A percentile compares a stretch with the other conserved stretches of the same genome.
Evolutionary conservation across 2,329 filamentous ascomycete genomes (phyloP).

Genomic region (Fonsecaea pedrosoi): DNA sequence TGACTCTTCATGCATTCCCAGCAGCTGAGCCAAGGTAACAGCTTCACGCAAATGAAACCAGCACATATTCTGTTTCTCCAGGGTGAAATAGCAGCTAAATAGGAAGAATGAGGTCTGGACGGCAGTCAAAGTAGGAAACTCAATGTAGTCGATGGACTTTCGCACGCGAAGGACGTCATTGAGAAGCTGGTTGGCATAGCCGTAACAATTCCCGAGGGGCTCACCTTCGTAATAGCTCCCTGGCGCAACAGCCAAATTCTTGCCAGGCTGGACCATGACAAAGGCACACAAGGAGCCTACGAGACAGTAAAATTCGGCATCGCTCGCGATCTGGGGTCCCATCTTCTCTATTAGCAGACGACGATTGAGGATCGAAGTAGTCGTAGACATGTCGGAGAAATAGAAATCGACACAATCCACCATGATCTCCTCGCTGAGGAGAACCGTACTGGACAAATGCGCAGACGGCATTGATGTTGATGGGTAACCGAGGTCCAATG

Average conservation of each 20-base stretch:
- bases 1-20: conserved; percentile 53
- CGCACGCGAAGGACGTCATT: conserved; percentile 65
- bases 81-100: conserved; percentile 73
- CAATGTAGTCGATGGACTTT: conserved; percentile 50
- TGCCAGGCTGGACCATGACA: conserved; percentile 53
- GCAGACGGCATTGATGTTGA: conserved; percentile 57
- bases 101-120: conserved; percentile 78
- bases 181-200: conserved; percentile 70
- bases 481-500: conserved; percentile 62
- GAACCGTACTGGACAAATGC: conserved; percentile 65
- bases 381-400: conserved; percentile 64
- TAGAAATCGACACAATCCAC: conserved; percentile 73
- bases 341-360: conserved; percentile 48
- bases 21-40: conserved; percentile 65
- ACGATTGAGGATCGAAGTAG: conserved; percentile 51
- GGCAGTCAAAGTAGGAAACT: conserved; percentile 49
- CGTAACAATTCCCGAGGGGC: conserved; percentile 62
- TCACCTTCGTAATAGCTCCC: conserved; percentile 63
- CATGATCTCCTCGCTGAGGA: conserved; percentile 68
- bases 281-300: conserved; percentile 51
- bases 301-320: conserved; percentile 56
- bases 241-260: conserved; percentile 59
- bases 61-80: conserved; percentile 75
- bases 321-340: conserved; percentile 40
- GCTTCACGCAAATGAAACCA: conserved; percentile 83